Base-by-base conservation (phyloP, 2,329 filamentous ascomycete genomes). In the Rutstroemia sp. region DNA sequence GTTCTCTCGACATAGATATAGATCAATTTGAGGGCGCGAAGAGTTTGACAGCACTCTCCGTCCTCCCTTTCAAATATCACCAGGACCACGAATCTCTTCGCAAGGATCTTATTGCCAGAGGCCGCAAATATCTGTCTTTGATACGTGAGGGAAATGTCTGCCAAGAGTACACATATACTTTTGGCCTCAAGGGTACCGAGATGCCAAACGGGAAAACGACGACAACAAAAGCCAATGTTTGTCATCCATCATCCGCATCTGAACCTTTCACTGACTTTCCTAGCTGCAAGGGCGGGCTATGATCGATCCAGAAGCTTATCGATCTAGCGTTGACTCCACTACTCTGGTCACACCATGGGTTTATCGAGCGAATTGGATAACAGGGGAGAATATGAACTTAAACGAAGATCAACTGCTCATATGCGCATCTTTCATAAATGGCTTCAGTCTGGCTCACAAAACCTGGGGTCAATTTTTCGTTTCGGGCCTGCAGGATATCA, bases 251-350 rank as follows among this genome's bases (percentile, higher is more conserved):
- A 16, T 16, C 16, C 27, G 10, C 10, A 7, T 9, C 18, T 18
- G 18, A 27, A 5, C 18, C 14, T 23, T 12, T 19, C 16, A 21
- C 51, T 46, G 34, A 46, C 51, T 6, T 34, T n/a, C 2, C 12
- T 49, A 54, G 52, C 48, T 48, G 5, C 42, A 8, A 18, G 52
- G 52, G 12, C 52, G 52, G n/a, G 21, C 41, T 3, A 54, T 54
- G 44, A 23, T 48, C 2, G 52, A 54, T 41, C 45, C 34, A 1
- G 52, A 48, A 23, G 52, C 45, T 3, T 54, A 34, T 10, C 23
- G 23, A 25, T 25, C 5, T 9, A 48, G 19, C 25, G 39, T 42
- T 27, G n/a, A 39, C 18, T 41, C 30, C 16, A 39, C 10, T 27
- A 6, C 4, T 14, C 9, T 54, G 5, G 4, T 5, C 41, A 45